phyloP scores from a whole-genome alignment of 495 filamentous ascomycete species.

The Poronia punctata region DNA sequence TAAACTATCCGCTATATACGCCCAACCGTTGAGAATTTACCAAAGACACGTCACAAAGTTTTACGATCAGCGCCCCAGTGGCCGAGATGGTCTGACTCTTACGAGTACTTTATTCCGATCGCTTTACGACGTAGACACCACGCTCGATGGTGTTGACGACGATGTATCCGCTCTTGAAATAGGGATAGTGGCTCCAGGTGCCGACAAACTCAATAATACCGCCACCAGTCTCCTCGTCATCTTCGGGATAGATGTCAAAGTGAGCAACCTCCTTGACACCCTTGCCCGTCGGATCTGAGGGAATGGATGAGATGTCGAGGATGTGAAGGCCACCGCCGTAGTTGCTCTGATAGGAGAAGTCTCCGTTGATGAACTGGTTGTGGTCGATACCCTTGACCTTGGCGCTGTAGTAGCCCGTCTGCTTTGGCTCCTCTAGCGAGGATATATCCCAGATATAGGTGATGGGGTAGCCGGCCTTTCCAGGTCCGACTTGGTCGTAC shows the following conservation, averaged over 20 bases:
- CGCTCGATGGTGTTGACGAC: conserved; percentile 56
- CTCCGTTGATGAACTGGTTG: conserved; percentile 54
- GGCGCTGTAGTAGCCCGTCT: conserved; percentile 50
- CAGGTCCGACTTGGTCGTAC: conserved; percentile 36
- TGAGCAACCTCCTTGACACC: conserved; percentile 47
- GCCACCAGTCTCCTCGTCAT: conserved; percentile 38
- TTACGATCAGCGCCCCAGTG: too few species aligned
- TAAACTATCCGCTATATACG: too few species aligned
- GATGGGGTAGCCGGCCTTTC: conserved; percentile 38
- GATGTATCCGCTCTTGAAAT: conserved; percentile 51
- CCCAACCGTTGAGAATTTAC: too few species aligned
- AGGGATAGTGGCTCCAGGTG: conserved; percentile 50
- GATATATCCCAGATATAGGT: conserved; percentile 54
- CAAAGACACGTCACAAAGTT: too few species aligned
- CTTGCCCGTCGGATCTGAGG: conserved; percentile 45
- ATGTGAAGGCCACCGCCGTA: conserved; percentile 53
- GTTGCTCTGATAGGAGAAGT: conserved; percentile 50
- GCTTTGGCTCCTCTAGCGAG: conserved; percentile 40
- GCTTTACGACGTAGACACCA: conserved; percentile 48
- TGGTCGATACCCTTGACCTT: conserved; percentile 49
- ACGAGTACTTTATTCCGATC: conserved; percentile 13
- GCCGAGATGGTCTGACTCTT: neutral
- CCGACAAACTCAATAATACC: conserved; percentile 51
- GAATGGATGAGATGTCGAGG: conserved; percentile 48
- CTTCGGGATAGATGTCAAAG: conserved; percentile 57